A percentile compares a stretch with the other conserved stretches of the same genome.
phyloP scores from a whole-genome alignment of 2,329 filamentous ascomycete species.

The Penicillium sp. region DNA sequence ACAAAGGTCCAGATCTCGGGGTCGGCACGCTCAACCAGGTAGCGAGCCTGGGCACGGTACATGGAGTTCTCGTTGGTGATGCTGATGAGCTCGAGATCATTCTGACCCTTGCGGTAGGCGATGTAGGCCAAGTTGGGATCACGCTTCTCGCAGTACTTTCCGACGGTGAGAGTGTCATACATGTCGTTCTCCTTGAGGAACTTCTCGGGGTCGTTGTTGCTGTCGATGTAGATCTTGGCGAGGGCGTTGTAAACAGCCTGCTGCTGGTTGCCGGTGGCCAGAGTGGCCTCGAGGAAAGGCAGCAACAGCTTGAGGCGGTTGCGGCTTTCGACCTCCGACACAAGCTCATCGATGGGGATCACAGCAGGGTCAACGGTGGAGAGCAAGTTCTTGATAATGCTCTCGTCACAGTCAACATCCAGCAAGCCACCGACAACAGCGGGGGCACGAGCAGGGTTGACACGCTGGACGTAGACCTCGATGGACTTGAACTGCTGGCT shows the following conservation, averaged over 20 bases:
- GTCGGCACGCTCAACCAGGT: slow-evolving; percentile 88
- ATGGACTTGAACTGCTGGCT: slow-evolving; percentile 99
- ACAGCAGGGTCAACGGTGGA: slow-evolving; percentile 78
- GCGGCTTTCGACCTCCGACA: slow-evolving; percentile 89
- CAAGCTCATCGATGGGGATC: slow-evolving; percentile 92
- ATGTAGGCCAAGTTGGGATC: slow-evolving; percentile 96
- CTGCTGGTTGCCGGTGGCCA: slow-evolving; percentile 89
- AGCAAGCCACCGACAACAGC: slow-evolving; percentile 90
- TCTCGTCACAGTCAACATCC: slow-evolving; percentile 96
- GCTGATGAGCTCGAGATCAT: slow-evolving; percentile 93
- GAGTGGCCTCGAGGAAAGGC: slow-evolving; percentile 91
- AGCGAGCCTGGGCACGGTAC: slow-evolving; percentile 97
- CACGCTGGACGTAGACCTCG: slow-evolving; percentile 94
- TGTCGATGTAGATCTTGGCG: slow-evolving; percentile 99
- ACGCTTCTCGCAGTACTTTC: slow-evolving; percentile 98
- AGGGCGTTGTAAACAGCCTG: slow-evolving; percentile 96
- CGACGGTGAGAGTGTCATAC: slow-evolving; percentile 88
- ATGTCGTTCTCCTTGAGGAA: slow-evolving; percentile 97
- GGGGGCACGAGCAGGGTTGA: slow-evolving; percentile 88
- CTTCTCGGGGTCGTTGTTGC: slow-evolving; percentile 95
- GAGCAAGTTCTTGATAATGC: slow-evolving; percentile 90
- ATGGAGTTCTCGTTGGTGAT: slow-evolving; percentile 99
- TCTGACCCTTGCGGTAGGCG: slow-evolving; percentile 93
- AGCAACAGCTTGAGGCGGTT: slow-evolving; percentile 94
- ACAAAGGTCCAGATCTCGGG: slow-evolving; percentile 92